These are phyloP conservation scores for Boletus rubroflammeus DNA, from an alignment of 768 basidiomycete species.

Conservation along the genomic window DNA sequence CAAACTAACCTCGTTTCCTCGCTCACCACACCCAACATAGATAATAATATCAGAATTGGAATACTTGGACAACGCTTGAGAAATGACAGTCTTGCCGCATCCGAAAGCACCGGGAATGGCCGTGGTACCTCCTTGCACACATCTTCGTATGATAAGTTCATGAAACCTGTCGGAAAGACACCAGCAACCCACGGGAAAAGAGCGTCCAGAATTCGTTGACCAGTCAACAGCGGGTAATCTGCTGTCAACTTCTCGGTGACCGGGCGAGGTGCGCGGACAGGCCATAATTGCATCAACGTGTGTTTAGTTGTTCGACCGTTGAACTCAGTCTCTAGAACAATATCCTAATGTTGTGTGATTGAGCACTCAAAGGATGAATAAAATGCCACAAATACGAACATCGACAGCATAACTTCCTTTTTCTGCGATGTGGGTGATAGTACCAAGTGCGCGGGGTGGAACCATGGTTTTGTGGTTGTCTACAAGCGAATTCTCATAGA, in stretches of 20 bases:
- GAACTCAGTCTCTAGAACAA: conserved; percentile 96
- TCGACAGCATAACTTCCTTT: conserved; percentile 91
- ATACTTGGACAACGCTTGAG: conserved; percentile 95
- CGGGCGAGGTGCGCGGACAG: conserved; percentile 95
- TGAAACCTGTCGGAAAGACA: background rate
- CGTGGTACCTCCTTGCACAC: conserved; percentile 94
- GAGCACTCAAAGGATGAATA: background rate
- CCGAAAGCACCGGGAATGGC: conserved; percentile 99
- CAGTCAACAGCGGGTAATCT: conserved; percentile 87
- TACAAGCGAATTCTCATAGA: conserved; percentile 96
- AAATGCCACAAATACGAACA: conserved; percentile 43
- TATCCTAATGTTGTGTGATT: conserved; percentile 52
- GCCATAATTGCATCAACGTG: conserved; percentile 98
- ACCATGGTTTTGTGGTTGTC: conserved; percentile 98
- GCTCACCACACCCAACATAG: conserved; percentile 98
- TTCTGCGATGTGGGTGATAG: conserved; percentile 89
- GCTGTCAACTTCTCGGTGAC: conserved; percentile 95
- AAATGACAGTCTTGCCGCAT: conserved; percentile 98
- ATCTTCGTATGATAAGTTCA: conserved; percentile 42
- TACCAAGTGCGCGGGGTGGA: conserved; percentile 88
- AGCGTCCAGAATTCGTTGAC: conserved; percentile 95
- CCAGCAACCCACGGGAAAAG: conserved; percentile 77
- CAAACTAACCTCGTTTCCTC: conserved; percentile 82
- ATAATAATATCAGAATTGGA: conserved; percentile 99
- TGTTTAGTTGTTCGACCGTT: conserved; percentile 92